A percentile compares a stretch with the other conserved stretches of the same genome.
These are phyloP conservation scores for Aspergillus awamori DNA, from an alignment of 2,329 filamentous ascomycete species.

Conservation along the genomic window DNA sequence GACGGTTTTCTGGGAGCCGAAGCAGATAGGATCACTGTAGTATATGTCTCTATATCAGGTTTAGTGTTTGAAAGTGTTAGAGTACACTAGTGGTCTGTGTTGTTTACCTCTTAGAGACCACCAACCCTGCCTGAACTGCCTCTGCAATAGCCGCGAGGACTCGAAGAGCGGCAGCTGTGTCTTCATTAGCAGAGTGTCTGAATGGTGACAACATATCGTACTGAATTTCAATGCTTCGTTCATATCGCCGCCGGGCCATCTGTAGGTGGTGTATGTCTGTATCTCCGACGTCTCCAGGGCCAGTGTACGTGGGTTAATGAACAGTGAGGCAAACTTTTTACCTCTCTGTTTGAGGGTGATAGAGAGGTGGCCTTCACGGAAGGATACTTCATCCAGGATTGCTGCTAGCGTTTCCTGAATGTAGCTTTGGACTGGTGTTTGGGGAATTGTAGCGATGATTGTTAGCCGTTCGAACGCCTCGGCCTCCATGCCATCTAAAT, in stretches of 20 bases:
- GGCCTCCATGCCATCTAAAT: not conserved
- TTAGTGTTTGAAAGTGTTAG: not conserved
- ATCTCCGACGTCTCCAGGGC: constrained; percentile 30
- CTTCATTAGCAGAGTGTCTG: not conserved
- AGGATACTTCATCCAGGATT: constrained; percentile 30
- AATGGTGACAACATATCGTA: constrained; percentile 19
- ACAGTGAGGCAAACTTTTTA: constrained; percentile 22
- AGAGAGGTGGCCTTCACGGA: constrained; percentile 31
- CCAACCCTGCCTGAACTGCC: constrained; percentile 50
- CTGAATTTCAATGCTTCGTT: constrained; percentile 60
- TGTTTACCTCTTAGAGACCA: constrained; percentile 60
- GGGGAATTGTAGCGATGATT: not conserved
- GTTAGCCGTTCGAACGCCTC: not conserved
- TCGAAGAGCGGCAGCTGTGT: constrained; percentile 56
- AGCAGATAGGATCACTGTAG: constrained; percentile 63
- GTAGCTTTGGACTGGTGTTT: constrained; percentile 31
- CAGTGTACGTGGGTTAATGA: constrained; percentile 33
- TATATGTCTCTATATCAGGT: constrained; percentile 60
- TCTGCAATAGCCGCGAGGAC: constrained; percentile 60
- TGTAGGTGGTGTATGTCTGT: constrained; percentile 39
- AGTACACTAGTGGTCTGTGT: not conserved
- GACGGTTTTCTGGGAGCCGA: constrained; percentile 59
- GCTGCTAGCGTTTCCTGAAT: constrained; percentile 32
- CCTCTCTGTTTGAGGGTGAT: constrained; percentile 35
- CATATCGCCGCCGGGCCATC: constrained; percentile 58